Conservation (phyloP, 2,329 filamentous ascomycete species). For the Neoarthrinium moseri region DNA sequence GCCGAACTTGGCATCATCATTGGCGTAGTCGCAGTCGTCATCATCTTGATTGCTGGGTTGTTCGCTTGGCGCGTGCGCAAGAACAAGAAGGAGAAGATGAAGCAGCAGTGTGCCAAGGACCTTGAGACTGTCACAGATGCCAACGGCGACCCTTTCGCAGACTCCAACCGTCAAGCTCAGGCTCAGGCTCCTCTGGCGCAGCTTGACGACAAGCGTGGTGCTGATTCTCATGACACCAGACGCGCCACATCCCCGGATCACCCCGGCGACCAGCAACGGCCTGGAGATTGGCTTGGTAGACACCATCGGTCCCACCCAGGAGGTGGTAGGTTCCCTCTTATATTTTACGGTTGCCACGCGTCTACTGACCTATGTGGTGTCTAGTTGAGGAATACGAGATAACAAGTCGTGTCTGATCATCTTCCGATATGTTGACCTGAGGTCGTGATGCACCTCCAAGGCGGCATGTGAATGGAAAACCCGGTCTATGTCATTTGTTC, state of each 20-base stretch:
- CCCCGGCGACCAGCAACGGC: no score
- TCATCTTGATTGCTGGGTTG: constrained; percentile 20
- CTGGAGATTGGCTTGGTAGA: no score
- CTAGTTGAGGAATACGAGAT: constrained; percentile 23
- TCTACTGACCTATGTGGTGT: not conserved
- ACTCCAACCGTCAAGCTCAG: no score
- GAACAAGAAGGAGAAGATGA: constrained; percentile 16
- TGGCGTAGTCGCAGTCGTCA: constrained; percentile 19
- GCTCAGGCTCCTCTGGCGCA: no score
- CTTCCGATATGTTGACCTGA: no score
- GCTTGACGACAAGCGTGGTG: no score
- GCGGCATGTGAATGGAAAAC: not conserved
- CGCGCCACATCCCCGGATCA: no score
- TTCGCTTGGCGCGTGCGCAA: constrained; percentile 27
- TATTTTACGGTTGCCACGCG: not conserved
- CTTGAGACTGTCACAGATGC: constrained; percentile 3
- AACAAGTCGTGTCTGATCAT: constrained; percentile 17
- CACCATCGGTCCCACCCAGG: no score
- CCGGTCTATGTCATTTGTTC: not conserved
- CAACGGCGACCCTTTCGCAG: not conserved
- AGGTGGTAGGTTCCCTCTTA: not conserved
- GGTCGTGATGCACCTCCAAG: no score
- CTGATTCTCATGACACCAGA: no score
- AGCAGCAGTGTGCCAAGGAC: constrained; percentile 8
- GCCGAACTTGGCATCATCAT: constrained; percentile 28